Evolutionary conservation across 1,139 yeast species (phyloP), one percentile per base, ranked within the genome.

Genomic region (Sugiyamaella xylanicola): DNA sequence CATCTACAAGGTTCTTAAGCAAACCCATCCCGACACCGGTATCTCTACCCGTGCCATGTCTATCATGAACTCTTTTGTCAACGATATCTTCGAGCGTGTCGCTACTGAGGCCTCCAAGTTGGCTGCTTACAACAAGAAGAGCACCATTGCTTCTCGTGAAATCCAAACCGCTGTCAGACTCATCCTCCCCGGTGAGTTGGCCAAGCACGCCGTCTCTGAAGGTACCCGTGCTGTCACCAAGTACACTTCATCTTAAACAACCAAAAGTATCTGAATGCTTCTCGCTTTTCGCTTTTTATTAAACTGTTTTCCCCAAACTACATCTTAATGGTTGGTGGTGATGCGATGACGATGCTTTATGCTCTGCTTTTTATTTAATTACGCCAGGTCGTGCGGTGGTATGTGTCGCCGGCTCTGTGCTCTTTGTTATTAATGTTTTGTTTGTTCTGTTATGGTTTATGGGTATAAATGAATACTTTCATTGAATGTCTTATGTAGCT

Each of bases 201-300:
- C 99, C 68, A 93, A 92, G 85, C 98, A 92, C 80, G 97, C 98
- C 72, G 97, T 91, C 72, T 88, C 97, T 70, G 98, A 92, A 81
- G 98, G 98, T 84, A 92, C 98, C 71, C 91, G 97, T 87, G 97
- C 99, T 77, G 98, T 93, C 72, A 92, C 98, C 78, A 93, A 93
- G 85, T 93, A 92, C 86, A 90, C 97, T 73, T 88, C 97, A 73
- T 67, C 75, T 65, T 68, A 66, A 55, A 48, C 48, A 45, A 48
- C 17, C 25, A 46, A 48, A 48, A 39, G 41, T 45, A 43, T 56
- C 41, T 56, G 45, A 35, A 35, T 39, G n/a, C 40, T 46, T 43
- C 19, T 45, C 37, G 42, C 22, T 45, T 16, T 42, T 22, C 21
- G 20, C 2, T 39, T 29, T 44, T 20, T 29, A 29, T 32, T 45